Percentiles rank a stretch among this genome's conserved stretches.
Conservation (phyloP, 75 land plant genomes). For the Chamaecyparis obtusa region DNA sequence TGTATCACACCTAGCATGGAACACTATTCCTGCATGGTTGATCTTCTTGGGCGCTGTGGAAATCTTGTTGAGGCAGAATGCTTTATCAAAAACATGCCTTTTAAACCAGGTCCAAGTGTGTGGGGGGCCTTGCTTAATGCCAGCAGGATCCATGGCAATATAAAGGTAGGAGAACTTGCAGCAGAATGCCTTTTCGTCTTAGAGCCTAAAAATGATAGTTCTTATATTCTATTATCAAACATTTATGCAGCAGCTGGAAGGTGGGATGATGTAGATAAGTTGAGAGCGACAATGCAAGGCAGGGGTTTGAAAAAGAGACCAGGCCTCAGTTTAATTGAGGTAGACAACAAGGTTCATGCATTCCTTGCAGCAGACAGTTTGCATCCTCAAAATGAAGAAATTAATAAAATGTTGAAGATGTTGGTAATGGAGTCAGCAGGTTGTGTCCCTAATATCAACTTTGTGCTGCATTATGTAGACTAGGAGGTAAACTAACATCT, state of each 20-base stretch:
- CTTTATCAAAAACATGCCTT: constrained; percentile 10
- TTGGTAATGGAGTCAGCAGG: constrained; percentile 18
- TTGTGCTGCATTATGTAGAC: constrained; percentile 11
- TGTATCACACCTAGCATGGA: constrained; percentile 9
- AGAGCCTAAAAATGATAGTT: not conserved
- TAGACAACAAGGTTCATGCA: constrained; percentile 3
- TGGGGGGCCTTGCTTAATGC: constrained; percentile 15
- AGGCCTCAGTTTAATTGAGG: constrained; percentile 14
- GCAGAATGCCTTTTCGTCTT: constrained; percentile 10
- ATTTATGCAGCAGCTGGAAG: constrained; percentile 24
- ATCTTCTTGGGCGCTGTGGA: constrained; percentile 15
- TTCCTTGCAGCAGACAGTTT: constrained; percentile 9
- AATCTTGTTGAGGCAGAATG: constrained; percentile 11
- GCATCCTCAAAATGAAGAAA: constrained; percentile 15
- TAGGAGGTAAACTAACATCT: constrained; percentile 9
- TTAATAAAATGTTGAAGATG: constrained; percentile 6
- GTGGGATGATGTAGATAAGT: constrained; percentile 14
- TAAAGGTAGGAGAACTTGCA: constrained; percentile 9
- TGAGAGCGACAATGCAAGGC: constrained; percentile 13
- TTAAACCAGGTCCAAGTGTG: constrained; percentile 6
- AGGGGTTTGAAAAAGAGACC: constrained; percentile 9
- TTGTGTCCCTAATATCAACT: constrained; percentile 8
- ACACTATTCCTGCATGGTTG: constrained; percentile 16
- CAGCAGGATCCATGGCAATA: constrained; percentile 1
- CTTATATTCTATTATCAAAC: constrained; percentile 16